Evolutionary conservation across 2,329 filamentous ascomycete species (phyloP), one percentile per base, ranked within the genome.

Genomic region (Ceratocystis alfenasii): DNA sequence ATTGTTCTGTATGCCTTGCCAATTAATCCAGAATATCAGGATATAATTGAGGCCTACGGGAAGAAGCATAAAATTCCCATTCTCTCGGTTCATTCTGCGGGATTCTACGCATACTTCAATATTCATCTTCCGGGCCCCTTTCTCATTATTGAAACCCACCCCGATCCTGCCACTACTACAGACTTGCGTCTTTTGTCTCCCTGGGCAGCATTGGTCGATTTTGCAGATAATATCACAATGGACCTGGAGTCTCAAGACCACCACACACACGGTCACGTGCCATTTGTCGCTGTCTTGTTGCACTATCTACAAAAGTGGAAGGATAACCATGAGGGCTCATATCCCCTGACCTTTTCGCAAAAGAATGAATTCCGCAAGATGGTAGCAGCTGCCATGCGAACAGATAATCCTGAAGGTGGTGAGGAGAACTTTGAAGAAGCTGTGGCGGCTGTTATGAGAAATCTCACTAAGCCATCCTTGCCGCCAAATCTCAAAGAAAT

Each of bases 351-450:
- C 2, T 96, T 95, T 76, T 85, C 87, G 69, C 90, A 97, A 69
- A 99, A 99, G 78, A 86, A 81, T 6, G 86, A 86, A 15, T 97
- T 99, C 74, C 82, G 89, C 66, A 82, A 86, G 33, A 76, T 87
- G 12, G 84, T 99, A 1, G 79, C 84, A 10, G 79, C 80, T 5
- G 84, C 82, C 2, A 83, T 87, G 70, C 84, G 91, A 70, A 88
- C 79, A 63, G 78, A 87, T 70, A 95, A 85, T 67, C 75, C 90
- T 0, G 91, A 95, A 74, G 92, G 91, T 59, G 89, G 88, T 66
- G 94, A 99, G 73, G 94, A 99, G 77, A 99, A 99, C 74, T 99
- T 91, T 72, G 90, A 96, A 68, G 94, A 99, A 75, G 95, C 94
- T 3, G 85, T 87, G 59, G 86, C 85, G 15, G 90, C 92, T 4